Conservation (phyloP, 148 eudicot species). For the Diospyros lotus region DNA sequence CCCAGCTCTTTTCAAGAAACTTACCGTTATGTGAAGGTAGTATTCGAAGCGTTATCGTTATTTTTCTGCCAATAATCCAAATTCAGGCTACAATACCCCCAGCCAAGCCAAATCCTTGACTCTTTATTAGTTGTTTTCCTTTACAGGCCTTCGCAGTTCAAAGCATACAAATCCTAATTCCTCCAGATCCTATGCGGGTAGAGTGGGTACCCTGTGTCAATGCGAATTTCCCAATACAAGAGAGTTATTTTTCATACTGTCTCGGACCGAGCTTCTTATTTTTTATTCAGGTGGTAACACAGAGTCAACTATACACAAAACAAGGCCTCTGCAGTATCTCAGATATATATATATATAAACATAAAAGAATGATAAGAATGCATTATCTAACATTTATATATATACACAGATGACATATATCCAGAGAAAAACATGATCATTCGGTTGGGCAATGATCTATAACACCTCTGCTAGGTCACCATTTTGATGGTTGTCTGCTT, state of each 20-base stretch:
- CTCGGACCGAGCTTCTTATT: constrained; percentile 3
- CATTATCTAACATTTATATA: constrained; percentile 7
- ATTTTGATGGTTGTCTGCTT: constrained; percentile 21
- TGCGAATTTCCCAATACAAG: too few species aligned
- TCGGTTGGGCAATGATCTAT: not conserved
- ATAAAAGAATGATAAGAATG: constrained; percentile 10
- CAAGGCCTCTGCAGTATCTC: not conserved
- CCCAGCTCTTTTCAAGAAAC: too few species aligned
- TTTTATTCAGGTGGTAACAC: not conserved
- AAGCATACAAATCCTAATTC: too few species aligned
- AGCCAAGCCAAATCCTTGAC: too few species aligned
- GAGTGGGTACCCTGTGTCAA: too few species aligned
- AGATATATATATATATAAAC: not conserved
- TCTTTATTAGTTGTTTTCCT: too few species aligned
- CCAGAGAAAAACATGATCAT: not conserved
- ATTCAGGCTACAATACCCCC: too few species aligned
- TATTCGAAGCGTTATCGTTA: too few species aligned
- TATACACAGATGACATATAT: not conserved
- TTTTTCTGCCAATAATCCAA: too few species aligned
- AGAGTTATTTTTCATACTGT: not conserved
- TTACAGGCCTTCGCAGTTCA: too few species aligned
- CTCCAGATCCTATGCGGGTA: too few species aligned
- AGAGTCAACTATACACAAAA: not conserved
- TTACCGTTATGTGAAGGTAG: too few species aligned
- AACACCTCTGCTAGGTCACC: not conserved